phyloP scores from a whole-genome alignment of 768 basidiomycete genomes.

The Boletus speciosus region DNA sequence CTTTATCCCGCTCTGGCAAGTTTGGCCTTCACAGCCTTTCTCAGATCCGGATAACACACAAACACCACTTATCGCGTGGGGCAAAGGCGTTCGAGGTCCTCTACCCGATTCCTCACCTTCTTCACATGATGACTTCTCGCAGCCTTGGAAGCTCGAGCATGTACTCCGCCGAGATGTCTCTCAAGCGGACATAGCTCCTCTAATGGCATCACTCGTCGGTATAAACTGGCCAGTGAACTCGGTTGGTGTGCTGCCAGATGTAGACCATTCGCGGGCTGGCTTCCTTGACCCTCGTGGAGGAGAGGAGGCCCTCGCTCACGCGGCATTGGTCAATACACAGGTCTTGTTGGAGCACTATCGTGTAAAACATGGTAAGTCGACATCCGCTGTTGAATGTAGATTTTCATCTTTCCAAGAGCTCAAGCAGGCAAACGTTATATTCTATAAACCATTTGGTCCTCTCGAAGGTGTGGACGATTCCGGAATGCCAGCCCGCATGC shows the following conservation, averaged over 20 bases:
- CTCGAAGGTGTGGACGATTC: constrained; percentile 37
- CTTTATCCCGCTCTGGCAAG: background rate
- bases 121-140: constrained; percentile 70
- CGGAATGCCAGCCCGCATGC: constrained; percentile 34
- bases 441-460: constrained; percentile 58
- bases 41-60: constrained; percentile 84
- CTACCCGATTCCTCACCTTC: constrained; percentile 49
- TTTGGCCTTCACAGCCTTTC: constrained; percentile 3
- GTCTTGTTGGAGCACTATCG: constrained; percentile 75
- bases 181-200: constrained; percentile 76
- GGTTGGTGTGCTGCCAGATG: constrained; percentile 77
- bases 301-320: constrained; percentile 48
- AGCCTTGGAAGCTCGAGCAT: constrained; percentile 56
- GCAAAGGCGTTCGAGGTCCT: constrained; percentile 71
- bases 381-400: background rate
- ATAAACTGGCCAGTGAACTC: constrained; percentile 77
- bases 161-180: constrained; percentile 71
- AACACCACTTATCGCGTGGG: constrained; percentile 83
- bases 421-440: constrained; percentile 53
- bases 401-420: constrained; percentile 42
- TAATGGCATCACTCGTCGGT: constrained; percentile 76
- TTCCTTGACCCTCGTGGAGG: constrained; percentile 49
- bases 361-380: constrained; percentile 63
- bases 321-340: constrained; percentile 62
- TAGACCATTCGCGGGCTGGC: constrained; percentile 56